A percentile compares a stretch with the other conserved stretches of the same genome.
phyloP scores from a whole-genome alignment of 2,329 filamentous ascomycete species.

The Ramichloridium luteum region DNA sequence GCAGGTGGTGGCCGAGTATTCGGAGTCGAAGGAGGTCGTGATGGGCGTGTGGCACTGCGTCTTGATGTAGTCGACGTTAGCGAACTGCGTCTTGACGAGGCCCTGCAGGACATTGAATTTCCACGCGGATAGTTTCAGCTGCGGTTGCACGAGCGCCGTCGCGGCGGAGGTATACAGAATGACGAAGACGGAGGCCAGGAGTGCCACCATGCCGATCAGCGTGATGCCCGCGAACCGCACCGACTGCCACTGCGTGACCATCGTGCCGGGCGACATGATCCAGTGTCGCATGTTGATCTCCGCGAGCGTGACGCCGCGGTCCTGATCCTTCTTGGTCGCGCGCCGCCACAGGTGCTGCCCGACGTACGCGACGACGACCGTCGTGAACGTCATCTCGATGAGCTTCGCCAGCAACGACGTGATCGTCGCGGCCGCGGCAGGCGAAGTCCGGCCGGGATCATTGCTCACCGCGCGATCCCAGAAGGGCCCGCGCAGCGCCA shows the following conservation, averaged over 20 bases:
- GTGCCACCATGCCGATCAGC: conserved; percentile 50
- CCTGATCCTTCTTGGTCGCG: conserved; percentile 44
- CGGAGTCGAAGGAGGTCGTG: conserved; percentile 27
- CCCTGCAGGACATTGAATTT: conserved; percentile 41
- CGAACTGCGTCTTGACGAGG: conserved; percentile 49
- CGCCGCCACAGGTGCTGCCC: conserved; percentile 63
- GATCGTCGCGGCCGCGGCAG: conserved; percentile 53
- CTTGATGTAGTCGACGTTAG: conserved; percentile 47
- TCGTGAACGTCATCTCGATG: conserved; percentile 67
- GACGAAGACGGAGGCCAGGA: conserved; percentile 52
- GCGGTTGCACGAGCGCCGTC: conserved; percentile 62
- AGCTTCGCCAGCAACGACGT: conserved; percentile 64
- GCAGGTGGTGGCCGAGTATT: conserved; percentile 43
- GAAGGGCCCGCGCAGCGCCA: conserved; percentile 49
- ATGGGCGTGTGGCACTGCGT: conserved; percentile 52
- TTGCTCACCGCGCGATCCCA: conserved; percentile 48
- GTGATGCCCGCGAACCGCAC: conserved; percentile 52
- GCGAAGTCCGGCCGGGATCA: conserved; percentile 38
- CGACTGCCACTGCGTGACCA: conserved; percentile 57
- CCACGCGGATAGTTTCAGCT: conserved; percentile 49
- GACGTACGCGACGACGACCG: conserved; percentile 60
- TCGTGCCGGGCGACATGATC: conserved; percentile 42
- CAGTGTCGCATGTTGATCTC: conserved; percentile 69
- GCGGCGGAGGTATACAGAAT: conserved; percentile 68
- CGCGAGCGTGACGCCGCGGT: conserved; percentile 54